These are phyloP conservation scores for Quercus berberidifolia DNA, from an alignment of 306 rosid genomes.

Conservation along the genomic window DNA sequence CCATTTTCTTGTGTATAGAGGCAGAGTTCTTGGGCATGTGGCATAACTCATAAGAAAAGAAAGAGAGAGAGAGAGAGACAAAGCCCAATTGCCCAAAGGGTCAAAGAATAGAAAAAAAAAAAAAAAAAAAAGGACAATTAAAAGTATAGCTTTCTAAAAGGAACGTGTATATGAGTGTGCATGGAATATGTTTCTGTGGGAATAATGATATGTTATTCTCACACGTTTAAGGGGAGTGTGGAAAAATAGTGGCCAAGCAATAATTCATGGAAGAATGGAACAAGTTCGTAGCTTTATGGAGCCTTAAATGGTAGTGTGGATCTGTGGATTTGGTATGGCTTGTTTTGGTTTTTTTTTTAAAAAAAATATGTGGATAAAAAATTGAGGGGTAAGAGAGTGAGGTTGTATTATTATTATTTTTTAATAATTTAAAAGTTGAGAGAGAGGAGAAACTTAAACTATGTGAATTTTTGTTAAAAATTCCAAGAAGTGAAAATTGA, in stretches of 20 bases:
- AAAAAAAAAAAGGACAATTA: not conserved
- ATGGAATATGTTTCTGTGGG: constrained; percentile 4
- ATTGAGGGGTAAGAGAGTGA: no score
- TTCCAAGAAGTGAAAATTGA: no score
- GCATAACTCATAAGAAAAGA: not conserved
- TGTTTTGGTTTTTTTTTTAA: no score
- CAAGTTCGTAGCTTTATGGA: not conserved
- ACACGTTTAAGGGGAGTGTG: not conserved
- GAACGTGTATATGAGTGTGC: constrained; percentile 18
- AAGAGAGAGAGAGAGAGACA: not conserved
- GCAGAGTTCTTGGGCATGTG: not conserved
- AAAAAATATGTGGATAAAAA: no score
- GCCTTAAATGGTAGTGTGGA: not conserved
- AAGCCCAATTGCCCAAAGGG: no score
- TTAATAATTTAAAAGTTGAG: no score
- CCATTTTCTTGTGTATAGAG: constrained; percentile 20
- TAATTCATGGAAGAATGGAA: not conserved
- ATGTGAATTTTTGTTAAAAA: no score
- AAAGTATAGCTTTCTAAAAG: not conserved
- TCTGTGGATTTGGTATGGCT: no score
- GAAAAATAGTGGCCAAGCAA: not conserved
- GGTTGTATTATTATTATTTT: no score
- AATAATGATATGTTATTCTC: not conserved
- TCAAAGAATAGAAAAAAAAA: not conserved
- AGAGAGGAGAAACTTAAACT: no score